Evolutionary conservation across 331 rosid genomes (phyloP).

Genomic region (Acacia pycnantha): DNA sequence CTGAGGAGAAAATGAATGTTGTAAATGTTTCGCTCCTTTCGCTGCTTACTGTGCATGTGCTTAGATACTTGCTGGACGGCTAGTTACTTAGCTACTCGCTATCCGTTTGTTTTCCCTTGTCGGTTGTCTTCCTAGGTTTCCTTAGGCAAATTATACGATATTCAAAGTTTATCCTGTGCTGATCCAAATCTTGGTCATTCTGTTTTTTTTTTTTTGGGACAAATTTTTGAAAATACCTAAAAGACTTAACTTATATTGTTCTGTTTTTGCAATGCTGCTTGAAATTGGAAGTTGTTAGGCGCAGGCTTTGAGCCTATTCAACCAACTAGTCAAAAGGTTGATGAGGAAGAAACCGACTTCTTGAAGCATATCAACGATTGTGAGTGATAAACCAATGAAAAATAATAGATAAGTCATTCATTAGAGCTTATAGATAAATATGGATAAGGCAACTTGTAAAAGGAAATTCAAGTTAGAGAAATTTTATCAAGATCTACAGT

Average conservation of each 20-base stretch:
- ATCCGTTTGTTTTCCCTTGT: background rate
- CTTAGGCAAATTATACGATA: background rate
- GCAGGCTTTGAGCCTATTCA: background rate
- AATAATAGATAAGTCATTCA: background rate
- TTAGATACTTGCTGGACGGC: background rate
- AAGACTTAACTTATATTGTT: background rate
- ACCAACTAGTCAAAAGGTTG: background rate
- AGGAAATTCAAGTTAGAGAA: background rate
- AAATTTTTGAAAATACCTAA: background rate
- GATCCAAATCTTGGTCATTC: background rate
- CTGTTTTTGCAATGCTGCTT: conserved; percentile 20
- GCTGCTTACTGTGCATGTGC: background rate
- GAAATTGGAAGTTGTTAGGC: background rate
- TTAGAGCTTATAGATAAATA: background rate
- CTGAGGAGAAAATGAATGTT: background rate
- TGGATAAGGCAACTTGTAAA: conserved; percentile 1
- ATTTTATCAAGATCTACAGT: background rate
- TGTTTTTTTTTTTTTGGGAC: background rate
- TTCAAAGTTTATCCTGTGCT: background rate
- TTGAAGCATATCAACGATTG: background rate
- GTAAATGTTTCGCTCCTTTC: background rate
- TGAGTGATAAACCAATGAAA: background rate
- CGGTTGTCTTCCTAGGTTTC: background rate
- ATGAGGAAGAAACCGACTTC: background rate
- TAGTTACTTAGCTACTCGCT: background rate